phyloP scores from a whole-genome alignment of 116 monocot genomes.

The Trichopus zeylanicus region DNA sequence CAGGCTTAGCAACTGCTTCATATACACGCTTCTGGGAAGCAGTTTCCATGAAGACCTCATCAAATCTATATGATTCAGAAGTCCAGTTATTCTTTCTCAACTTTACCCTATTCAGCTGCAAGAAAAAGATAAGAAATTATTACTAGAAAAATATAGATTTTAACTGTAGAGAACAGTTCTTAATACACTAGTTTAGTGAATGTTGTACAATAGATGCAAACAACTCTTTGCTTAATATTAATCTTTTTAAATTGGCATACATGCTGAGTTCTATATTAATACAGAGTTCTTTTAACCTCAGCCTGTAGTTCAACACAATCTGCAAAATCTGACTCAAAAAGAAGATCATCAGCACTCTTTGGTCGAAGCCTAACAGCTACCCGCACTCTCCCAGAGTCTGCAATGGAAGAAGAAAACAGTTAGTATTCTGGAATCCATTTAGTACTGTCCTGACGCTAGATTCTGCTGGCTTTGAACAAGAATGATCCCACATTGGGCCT shows the following conservation, averaged over 20 bases:
- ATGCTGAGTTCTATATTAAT: not conserved
- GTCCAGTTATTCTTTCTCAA: slow-evolving; percentile 83
- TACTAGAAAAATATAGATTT: not conserved
- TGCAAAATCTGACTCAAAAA: slow-evolving; percentile 43
- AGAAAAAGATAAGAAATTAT: slow-evolving; percentile 1
- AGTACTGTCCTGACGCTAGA: no score
- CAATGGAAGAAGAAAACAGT: not conserved
- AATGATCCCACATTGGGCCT: no score
- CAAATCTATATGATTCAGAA: slow-evolving; percentile 70
- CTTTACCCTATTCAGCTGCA: slow-evolving; percentile 70
- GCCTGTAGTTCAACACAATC: slow-evolving; percentile 68
- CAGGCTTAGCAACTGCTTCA: slow-evolving; percentile 79
- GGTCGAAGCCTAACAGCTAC: slow-evolving; percentile 76
- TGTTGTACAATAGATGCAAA: no score
- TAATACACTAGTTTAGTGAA: not conserved
- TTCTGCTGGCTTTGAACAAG: no score
- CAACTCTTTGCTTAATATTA: no score
- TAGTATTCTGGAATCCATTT: not conserved
- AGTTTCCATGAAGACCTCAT: slow-evolving; percentile 68
- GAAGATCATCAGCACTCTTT: slow-evolving; percentile 55
- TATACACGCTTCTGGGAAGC: slow-evolving; percentile 87
- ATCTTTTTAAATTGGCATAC: not conserved
- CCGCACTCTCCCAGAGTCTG: slow-evolving; percentile 72
- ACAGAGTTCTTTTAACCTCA: slow-evolving; percentile 39
- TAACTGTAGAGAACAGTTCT: no score